These are phyloP conservation scores for Pseudozyma pruni DNA, from an alignment of 1,284 basidiomycete genomes.

Conservation along the genomic window DNA sequence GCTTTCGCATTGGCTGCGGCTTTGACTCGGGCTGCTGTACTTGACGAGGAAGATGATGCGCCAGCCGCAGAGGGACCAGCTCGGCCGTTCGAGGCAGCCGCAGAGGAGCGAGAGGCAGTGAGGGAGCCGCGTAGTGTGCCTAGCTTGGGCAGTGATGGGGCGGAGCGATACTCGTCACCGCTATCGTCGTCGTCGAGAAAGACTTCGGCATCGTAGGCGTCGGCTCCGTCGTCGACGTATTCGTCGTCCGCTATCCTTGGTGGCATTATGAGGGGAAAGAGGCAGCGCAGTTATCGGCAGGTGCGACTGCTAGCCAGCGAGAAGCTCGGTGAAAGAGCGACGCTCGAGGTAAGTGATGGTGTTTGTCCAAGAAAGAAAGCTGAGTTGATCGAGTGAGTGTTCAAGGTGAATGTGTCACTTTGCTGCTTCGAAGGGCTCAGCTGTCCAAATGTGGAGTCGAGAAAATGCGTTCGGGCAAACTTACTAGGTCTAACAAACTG, in stretches of 20 bases:
- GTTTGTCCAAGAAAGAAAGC: neutral
- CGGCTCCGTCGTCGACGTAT: conserved; percentile 43
- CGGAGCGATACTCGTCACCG: conserved; percentile 49
- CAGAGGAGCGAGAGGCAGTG: conserved; percentile 11
- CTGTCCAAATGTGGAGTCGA: conserved; percentile 17
- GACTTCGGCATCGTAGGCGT: conserved; percentile 46
- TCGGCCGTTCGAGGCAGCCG: conserved; percentile 22
- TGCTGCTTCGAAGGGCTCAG: conserved; percentile 6
- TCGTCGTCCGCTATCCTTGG: conserved; percentile 46
- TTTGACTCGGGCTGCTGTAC: conserved; percentile 6
- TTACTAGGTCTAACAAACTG: conserved; percentile 7
- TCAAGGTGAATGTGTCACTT: conserved; percentile 6
- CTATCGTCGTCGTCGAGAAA: conserved; percentile 52
- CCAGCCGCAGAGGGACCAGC: conserved; percentile 6
- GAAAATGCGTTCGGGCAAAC: neutral
- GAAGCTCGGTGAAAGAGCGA: neutral
- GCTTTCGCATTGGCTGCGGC: conserved; percentile 18
- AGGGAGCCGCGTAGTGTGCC: conserved; percentile 16
- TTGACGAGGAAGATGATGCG: conserved; percentile 4
- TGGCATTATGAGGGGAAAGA: conserved; percentile 15
- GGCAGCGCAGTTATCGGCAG: no score
- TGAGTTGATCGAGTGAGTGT: neutral
- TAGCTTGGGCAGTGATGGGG: conserved; percentile 35
- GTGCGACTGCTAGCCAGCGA: neutral
- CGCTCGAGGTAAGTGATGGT: neutral